Conservation (phyloP, 2,329 filamentous ascomycete genomes). For the Pestalotiopsis sp. region DNA sequence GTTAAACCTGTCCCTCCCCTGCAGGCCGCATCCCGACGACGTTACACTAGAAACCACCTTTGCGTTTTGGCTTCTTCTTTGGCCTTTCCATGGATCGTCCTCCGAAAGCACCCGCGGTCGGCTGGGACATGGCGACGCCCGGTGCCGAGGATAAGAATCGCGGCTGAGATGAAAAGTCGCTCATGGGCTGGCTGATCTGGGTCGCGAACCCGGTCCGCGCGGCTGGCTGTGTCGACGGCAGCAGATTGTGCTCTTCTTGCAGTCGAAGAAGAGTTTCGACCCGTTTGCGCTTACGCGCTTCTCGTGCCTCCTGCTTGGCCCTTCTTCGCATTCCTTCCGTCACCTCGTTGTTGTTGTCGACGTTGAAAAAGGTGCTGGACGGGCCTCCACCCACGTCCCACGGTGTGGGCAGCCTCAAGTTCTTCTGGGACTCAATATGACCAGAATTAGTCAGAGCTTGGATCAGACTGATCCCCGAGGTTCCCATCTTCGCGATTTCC, state of each 20-base stretch:
- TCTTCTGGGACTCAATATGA: constrained; percentile 24
- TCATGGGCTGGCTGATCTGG: constrained; percentile 25
- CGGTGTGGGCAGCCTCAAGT: constrained; percentile 26
- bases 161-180: constrained; percentile 21
- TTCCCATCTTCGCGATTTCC: constrained; percentile 18
- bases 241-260: constrained; percentile 23
- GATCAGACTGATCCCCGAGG: constrained; percentile 28
- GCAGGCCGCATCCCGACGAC: too few species aligned
- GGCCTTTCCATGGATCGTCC: constrained; percentile 24
- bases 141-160: constrained; percentile 23
- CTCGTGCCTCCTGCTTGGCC: constrained; percentile 27
- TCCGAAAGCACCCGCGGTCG: constrained; percentile 30
- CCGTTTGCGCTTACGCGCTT: constrained; percentile 32
- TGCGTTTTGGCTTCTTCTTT: constrained; percentile 33
- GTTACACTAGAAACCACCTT: constrained; percentile 28
- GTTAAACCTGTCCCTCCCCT: too few species aligned
- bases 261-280: constrained; percentile 29
- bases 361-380: constrained; percentile 30
- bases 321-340: constrained; percentile 26
- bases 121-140: constrained; percentile 32
- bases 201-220: constrained; percentile 23
- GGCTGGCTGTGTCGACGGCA: constrained; percentile 29
- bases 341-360: constrained; percentile 28
- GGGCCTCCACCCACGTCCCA: constrained; percentile 29
- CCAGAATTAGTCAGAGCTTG: constrained; percentile 32